phyloP scores from a whole-genome alignment of 1,284 basidiomycete species.

The Tremellales sp. region DNA sequence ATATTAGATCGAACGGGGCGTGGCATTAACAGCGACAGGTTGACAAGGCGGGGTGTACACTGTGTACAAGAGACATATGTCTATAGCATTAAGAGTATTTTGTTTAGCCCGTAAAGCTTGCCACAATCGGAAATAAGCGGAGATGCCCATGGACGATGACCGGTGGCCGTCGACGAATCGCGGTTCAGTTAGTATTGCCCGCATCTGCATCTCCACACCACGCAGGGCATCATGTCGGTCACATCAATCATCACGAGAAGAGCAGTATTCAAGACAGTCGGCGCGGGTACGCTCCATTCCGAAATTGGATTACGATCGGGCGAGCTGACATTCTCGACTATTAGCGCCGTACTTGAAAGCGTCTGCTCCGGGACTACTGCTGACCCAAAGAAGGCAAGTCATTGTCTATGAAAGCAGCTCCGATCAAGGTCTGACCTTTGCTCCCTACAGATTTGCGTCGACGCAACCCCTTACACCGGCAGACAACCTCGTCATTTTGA shows the following conservation, averaged over 20 bases:
- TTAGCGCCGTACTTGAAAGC: constrained; percentile 22
- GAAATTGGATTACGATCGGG: neutral
- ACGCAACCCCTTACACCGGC: constrained; percentile 34
- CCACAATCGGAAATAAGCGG: no score
- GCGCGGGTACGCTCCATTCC: neutral
- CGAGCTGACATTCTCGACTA: neutral
- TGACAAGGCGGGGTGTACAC: no score
- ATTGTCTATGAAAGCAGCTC: neutral
- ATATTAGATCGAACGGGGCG: no score
- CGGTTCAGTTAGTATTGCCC: no score
- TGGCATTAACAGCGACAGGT: no score
- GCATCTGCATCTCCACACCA: no score
- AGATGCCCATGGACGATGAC: no score
- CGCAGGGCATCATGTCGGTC: no score
- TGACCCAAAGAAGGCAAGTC: constrained; percentile 24
- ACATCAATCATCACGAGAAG: neutral
- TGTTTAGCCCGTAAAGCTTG: no score
- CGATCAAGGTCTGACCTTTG: neutral
- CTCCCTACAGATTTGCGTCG: constrained; percentile 16
- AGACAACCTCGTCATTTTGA: constrained; percentile 57
- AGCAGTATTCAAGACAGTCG: neutral
- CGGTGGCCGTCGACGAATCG: no score
- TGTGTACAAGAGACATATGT: no score
- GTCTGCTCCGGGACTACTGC: constrained; percentile 19
- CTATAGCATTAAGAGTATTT: no score